Conservation (phyloP, 257 asterid species). For the Solanum etuberosum region DNA sequence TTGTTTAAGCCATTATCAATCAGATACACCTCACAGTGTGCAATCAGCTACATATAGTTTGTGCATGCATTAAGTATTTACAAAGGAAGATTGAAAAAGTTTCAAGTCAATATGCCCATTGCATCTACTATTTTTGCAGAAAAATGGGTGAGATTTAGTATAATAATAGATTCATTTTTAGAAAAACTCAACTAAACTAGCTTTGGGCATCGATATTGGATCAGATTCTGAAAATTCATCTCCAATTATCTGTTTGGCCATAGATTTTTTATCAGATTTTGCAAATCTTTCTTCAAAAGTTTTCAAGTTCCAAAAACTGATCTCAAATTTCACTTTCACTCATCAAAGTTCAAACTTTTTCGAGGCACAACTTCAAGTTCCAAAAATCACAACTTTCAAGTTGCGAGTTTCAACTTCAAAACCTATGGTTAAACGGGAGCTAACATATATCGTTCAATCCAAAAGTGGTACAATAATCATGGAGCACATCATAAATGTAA, state of each 20-base stretch:
- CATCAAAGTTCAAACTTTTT: neutral
- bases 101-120: too few relatives aligned
- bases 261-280: neutral
- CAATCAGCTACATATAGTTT: neutral
- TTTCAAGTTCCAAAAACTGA: neutral
- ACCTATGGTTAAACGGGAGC: neutral
- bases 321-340: neutral
- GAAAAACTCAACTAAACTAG: neutral
- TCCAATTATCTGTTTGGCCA: neutral
- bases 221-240: neutral
- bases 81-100: neutral
- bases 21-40: neutral
- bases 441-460: neutral
- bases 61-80: neutral
- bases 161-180: neutral
- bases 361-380: neutral
- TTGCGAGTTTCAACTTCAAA: neutral
- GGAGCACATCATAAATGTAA: too few relatives aligned
- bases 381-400: neutral
- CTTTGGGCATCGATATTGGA: neutral
- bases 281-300: neutral
- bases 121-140: too few relatives aligned
- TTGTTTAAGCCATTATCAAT: neutral
- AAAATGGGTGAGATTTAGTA: neutral
- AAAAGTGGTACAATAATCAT: neutral